Base-by-base conservation (phyloP, 352 stramenopile genomes). In the Phytophthora multivora region DNA sequence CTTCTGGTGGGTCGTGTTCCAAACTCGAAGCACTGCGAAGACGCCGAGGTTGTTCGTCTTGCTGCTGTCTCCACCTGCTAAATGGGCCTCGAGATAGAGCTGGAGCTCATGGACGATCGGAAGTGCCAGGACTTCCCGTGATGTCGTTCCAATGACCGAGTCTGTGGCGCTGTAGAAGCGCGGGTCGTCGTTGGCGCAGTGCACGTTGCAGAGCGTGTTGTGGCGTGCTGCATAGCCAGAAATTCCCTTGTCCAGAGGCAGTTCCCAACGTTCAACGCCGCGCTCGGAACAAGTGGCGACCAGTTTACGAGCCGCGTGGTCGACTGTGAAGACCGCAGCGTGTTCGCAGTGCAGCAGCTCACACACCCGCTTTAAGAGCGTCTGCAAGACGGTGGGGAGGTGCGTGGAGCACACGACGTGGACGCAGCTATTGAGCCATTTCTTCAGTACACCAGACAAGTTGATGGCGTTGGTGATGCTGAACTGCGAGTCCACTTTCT, bases 401-500 rank as follows among this genome's bases (percentile, higher is more conserved):
- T 86, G 66, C 16, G 74, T 78, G 15, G 84, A 90, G 19, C 73
- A 71, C 4, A 88, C 74, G 26, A 90, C 51, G 52, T 85, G 75
- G 15, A 86, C 69, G 19, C 81, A 91, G 33, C 69, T 81, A 19
- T 91, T 80, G 23, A 91, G 69, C 84, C 84, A 93, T 18, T 89
- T 89, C 57, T 93, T 93, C 12, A 93, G 63, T 31, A 82, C 77
- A 1, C 66, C 65, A 0, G 81, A 77, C 8, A 93, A 60, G 10
- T 76, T 77, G 61, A 93, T 91, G 21, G 84, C 84, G 60, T 87
- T 90, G 21, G 80, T 86, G 75, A 93, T 93, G 56, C 80, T 91
- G 71, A 93, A 93, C 61, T 93, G 81, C 31, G 84, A 90, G 61
- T 93, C 84, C n/a, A 91, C 81, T 49, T 93, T 91, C 46, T 91